Base-by-base conservation (phyloP, 2,329 filamentous ascomycete genomes). In the Nothophaeocryptopus gaeumannii region DNA sequence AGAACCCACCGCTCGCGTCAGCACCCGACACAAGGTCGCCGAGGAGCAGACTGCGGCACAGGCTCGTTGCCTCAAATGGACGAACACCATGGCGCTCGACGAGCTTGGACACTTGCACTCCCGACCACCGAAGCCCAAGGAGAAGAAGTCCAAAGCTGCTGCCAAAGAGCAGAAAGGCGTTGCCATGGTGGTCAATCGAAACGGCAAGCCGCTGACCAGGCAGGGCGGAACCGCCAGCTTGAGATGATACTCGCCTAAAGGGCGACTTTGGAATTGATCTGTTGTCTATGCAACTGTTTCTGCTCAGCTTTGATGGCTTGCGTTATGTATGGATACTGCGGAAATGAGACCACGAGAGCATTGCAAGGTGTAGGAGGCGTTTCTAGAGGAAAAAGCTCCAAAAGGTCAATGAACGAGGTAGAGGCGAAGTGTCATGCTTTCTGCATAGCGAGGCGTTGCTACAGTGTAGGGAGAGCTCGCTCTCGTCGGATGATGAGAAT, bases 1-100 rank as follows among this genome's bases (percentile, higher is more conserved):
- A 55, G 72, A 74, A 38, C 70, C 71, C 5, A 55, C 54, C 9
- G 78, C 75, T 12, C 73, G 82, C 14, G 77, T 86, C 62, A 80
- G 79, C 29, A 87, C 84, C 2, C 77, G 85, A 8, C 80, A 77
- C 26, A 85, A 84, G 67, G 77, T 78, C 0, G 76, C 83, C 35
- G 72, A 77, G 38, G 78, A 80, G 46, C 71, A 77, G 42, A 74
- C 79, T 11, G 74, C 74, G 30, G 69, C 70, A n/a, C 69, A 71
- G 58, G 77, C 82, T 62, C 75, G 81, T 44, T 88, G 84, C 63
- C 69, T 86, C 39, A 73, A 73, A 31, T 89, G 85, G 85, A 77
- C 73, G 50, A 89, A 88, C 62, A 76, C 72, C 12, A 81, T 78
- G 45, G 83, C 83, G 32, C 58, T 83, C 7, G 56, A 61, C 29